Conservation (phyloP, 2,329 filamentous ascomycete genomes). For the Endothia cerciana region DNA sequence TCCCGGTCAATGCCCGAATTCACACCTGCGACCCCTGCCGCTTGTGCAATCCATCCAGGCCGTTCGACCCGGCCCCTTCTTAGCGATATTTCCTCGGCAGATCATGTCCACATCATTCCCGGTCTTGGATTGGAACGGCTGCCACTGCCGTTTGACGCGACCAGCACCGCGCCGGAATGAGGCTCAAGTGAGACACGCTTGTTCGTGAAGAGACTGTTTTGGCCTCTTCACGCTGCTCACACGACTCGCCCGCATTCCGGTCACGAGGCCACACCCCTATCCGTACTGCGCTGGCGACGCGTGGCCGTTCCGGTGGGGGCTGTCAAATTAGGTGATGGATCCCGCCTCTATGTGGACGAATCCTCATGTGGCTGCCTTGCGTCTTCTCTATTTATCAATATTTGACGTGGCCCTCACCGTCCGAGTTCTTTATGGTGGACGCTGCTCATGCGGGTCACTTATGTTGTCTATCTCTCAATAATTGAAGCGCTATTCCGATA, state of each 20-base stretch:
- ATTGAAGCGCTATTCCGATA: background rate
- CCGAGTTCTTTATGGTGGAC: background rate
- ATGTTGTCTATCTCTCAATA: background rate
- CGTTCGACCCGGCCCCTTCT: background rate
- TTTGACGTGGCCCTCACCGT: background rate
- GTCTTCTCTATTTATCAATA: background rate
- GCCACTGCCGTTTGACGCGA: background rate
- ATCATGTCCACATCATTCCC: background rate
- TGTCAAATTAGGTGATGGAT: background rate
- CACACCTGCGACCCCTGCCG: background rate
- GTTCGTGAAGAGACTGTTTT: background rate
- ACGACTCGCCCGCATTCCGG: conserved; percentile 1
- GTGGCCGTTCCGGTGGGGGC: background rate
- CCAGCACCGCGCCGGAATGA: background rate
- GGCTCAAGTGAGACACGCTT: background rate
- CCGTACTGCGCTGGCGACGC: background rate
- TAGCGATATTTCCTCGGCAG: background rate
- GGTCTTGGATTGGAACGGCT: background rate
- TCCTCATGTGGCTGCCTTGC: background rate
- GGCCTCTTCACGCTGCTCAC: background rate
- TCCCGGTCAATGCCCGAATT: conserved; percentile 2
- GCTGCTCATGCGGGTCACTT: background rate
- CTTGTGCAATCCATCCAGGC: background rate
- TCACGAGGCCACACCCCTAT: background rate
- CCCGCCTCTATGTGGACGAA: background rate